Percentiles rank a stretch among this genome's conserved stretches.
phyloP scores from a whole-genome alignment of 2,329 filamentous ascomycete species.

The Colletotrichum paranaense region DNA sequence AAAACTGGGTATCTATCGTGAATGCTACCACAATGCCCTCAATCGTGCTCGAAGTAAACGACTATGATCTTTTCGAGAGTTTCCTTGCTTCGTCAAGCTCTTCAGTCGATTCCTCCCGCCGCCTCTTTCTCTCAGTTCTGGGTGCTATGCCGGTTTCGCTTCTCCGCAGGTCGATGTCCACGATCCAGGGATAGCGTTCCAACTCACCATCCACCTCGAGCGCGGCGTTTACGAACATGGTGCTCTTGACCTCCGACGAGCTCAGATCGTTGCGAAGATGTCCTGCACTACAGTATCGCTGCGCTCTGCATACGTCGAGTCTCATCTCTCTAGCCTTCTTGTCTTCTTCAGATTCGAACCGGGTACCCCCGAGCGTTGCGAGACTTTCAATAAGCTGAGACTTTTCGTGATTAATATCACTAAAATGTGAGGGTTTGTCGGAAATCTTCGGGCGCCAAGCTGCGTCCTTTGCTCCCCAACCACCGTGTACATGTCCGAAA shows the following conservation, averaged over 20 bases:
- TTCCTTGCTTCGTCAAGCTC: background rate
- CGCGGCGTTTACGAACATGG: constrained; percentile 70
- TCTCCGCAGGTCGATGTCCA: constrained; percentile 58
- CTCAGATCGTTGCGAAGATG: constrained; percentile 46
- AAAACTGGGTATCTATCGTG: too few relatives aligned
- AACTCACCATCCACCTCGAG: constrained; percentile 57
- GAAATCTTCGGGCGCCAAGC: constrained; percentile 50
- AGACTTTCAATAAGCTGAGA: constrained; percentile 51
- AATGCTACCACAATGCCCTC: background rate
- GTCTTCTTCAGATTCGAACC: constrained; percentile 36
- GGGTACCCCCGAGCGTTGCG: constrained; percentile 39
- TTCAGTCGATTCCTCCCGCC: background rate
- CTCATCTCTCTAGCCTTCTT: constrained; percentile 32
- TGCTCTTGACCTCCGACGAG: constrained; percentile 56
- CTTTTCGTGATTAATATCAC: constrained; percentile 54
- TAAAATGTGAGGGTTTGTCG: constrained; percentile 49
- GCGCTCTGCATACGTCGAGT: constrained; percentile 38
- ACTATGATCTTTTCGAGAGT: background rate
- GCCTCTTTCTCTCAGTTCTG: background rate
- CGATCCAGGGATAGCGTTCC: constrained; percentile 60
- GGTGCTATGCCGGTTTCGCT: background rate
- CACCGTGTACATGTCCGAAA: constrained; percentile 70
- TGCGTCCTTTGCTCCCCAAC: constrained; percentile 66
- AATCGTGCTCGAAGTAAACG: background rate
- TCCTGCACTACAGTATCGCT: constrained; percentile 51